A percentile compares a stretch with the other conserved stretches of the same genome.
Conservation (phyloP, 2,329 filamentous ascomycete species). For the Cadophora sp. region DNA sequence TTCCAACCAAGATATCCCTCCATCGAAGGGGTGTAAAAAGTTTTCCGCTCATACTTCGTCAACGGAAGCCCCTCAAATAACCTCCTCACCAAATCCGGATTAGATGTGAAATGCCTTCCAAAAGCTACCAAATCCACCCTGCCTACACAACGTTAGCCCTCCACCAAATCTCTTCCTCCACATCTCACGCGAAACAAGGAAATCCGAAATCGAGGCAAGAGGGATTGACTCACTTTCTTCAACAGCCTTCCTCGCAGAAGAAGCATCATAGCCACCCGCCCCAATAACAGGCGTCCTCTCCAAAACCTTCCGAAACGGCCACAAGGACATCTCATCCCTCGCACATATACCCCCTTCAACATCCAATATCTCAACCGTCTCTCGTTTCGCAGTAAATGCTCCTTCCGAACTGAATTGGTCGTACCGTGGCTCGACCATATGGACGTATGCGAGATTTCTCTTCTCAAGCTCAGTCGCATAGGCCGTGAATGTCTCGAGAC, state of each 20-base stretch:
- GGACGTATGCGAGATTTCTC: conserved; percentile 56
- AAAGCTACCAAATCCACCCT: conserved; percentile 31
- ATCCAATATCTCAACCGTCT: not conserved
- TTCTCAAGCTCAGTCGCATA: conserved; percentile 51
- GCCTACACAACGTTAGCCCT: conserved; percentile 14
- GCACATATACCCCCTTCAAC: not conserved
- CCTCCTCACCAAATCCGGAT: conserved; percentile 49
- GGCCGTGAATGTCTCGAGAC: conserved; percentile 53
- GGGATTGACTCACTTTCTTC: conserved; percentile 37
- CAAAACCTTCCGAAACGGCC: conserved; percentile 49
- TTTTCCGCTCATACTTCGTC: conserved; percentile 27
- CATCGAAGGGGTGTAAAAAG: conserved; percentile 29
- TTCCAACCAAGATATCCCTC: not conserved
- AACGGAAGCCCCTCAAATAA: conserved; percentile 22
- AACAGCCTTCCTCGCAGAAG: conserved; percentile 47
- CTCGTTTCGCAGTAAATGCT: not conserved
- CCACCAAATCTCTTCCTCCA: not conserved
- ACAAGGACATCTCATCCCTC: not conserved
- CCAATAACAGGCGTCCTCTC: conserved; percentile 49
- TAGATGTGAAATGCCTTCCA: conserved; percentile 50
- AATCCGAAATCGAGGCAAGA: no score
- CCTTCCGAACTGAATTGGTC: not conserved
- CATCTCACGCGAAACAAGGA: not conserved
- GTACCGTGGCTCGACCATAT: conserved; percentile 58
- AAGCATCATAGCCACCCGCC: conserved; percentile 31